Percentiles rank a stretch among this genome's conserved stretches.
Conservation (phyloP, 495 filamentous ascomycete genomes). For the Daldinia caldariorum region DNA sequence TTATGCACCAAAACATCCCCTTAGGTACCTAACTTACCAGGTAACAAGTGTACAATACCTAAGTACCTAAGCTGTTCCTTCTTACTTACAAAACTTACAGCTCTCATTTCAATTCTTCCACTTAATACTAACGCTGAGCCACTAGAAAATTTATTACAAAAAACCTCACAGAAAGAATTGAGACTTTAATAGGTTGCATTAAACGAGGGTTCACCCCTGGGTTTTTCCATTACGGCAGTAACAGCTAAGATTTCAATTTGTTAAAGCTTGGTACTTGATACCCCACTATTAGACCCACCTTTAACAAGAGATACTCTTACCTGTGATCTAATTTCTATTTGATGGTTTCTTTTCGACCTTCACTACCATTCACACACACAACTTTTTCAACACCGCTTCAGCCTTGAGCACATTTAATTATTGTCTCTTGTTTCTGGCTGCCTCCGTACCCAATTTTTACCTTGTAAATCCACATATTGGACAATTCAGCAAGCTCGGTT, state of each 20-base stretch:
- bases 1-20: too few species aligned
- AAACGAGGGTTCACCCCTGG: neutral
- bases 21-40: neutral
- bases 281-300: conserved; percentile 24
- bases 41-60: neutral
- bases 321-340: conserved; percentile 23
- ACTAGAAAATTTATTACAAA: neutral
- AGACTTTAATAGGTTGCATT: neutral
- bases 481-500: neutral
- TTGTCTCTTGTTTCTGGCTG: conserved; percentile 7
- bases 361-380: conserved; percentile 21
- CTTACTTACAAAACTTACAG: too few species aligned
- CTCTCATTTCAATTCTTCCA: neutral
- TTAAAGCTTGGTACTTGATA: conserved; percentile 2
- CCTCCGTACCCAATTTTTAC: neutral
- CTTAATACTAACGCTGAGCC: neutral
- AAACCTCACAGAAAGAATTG: neutral
- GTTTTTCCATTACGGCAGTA: conserved; percentile 3
- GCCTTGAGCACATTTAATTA: conserved; percentile 9
- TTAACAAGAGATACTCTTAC: conserved; percentile 12
- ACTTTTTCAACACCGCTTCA: conserved; percentile 12
- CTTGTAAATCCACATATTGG: neutral
- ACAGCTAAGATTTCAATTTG: conserved; percentile 10
- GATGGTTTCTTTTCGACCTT: conserved; percentile 9
- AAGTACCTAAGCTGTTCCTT: neutral